Percentiles rank a stretch among this genome's conserved stretches.
Evolutionary conservation across 441 rosid genomes (phyloP).

Genomic region (Daphne laureola): DNA sequence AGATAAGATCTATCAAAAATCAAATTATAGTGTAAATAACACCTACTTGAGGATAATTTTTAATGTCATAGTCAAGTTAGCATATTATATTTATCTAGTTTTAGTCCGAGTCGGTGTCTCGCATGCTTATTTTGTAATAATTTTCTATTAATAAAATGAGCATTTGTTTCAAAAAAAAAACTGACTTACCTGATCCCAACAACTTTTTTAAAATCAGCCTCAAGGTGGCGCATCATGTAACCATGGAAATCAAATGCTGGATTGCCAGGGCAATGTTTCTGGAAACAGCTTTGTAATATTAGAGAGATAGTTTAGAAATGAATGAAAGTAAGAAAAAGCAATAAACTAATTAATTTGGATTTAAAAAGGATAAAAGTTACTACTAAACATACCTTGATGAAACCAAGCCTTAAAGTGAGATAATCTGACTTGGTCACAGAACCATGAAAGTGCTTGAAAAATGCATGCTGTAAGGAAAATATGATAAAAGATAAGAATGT

Average conservation of each 20-base stretch:
- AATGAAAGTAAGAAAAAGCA: neutral
- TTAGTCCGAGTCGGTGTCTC: too few relatives aligned
- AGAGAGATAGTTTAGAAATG: neutral
- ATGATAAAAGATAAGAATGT: neutral
- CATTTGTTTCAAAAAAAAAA: too few relatives aligned
- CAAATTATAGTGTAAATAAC: too few relatives aligned
- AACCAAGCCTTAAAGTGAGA: constrained; percentile 58
- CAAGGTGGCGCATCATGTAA: constrained; percentile 74
- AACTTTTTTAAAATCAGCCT: constrained; percentile 79
- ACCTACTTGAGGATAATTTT: too few relatives aligned
- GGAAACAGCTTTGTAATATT: neutral
- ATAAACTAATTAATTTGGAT: neutral
- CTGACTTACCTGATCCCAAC: constrained; percentile 67
- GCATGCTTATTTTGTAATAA: too few relatives aligned
- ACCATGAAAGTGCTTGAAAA: constrained; percentile 66
- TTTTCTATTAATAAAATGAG: too few relatives aligned
- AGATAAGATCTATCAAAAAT: too few relatives aligned
- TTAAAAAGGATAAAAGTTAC: neutral
- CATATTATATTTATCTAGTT: too few relatives aligned
- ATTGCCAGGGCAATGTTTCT: constrained; percentile 67
- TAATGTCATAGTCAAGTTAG: too few relatives aligned
- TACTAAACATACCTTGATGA: constrained; percentile 41
- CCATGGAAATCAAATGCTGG: constrained; percentile 66
- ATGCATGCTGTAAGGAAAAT: constrained; percentile 46
- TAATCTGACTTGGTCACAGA: constrained; percentile 72